Evolutionary conservation across 1,139 yeast genomes (phyloP).

Genomic region (Blastobotrys petasosporus): DNA sequence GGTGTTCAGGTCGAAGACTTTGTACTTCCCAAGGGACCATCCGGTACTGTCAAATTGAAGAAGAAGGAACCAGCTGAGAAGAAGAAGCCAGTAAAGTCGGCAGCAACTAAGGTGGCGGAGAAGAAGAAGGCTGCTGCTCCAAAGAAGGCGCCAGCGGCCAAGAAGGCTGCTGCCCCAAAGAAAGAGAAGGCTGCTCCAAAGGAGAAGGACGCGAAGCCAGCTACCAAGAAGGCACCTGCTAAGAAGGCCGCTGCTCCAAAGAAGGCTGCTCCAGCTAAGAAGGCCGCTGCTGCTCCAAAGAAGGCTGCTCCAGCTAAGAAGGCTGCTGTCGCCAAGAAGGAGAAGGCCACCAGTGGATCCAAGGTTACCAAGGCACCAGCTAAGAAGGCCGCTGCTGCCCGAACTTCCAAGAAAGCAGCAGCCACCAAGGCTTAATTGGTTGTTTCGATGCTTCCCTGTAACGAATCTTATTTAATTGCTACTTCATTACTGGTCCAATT

Average conservation of each 20-base stretch:
- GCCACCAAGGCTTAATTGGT: constrained; percentile 4
- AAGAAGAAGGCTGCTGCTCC: constrained; percentile 22
- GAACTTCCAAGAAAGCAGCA: not conserved
- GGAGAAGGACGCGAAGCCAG: constrained; percentile 20
- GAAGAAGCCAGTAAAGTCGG: constrained; percentile 20
- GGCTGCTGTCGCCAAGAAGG: constrained; percentile 24
- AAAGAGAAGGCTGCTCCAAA: constrained; percentile 21
- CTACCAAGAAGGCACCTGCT: constrained; percentile 27
- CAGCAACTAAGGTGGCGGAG: constrained; percentile 24
- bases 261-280: constrained; percentile 26
- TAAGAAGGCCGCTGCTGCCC: constrained; percentile 16
- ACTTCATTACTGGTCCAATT: too few species aligned
- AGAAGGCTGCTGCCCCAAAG: constrained; percentile 23
- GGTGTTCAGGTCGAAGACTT: constrained; percentile 77
- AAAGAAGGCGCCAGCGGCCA: constrained; percentile 24
- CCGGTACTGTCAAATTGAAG: constrained; percentile 64
- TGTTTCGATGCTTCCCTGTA: too few species aligned
- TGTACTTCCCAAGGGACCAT: constrained; percentile 84
- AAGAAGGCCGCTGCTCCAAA: constrained; percentile 19
- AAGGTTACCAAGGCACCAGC: constrained; percentile 15
- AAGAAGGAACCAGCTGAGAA: constrained; percentile 38
- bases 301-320: constrained; percentile 25
- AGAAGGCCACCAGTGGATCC: constrained; percentile 9
- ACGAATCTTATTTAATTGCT: too few species aligned
- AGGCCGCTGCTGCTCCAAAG: constrained; percentile 20